Evolutionary conservation across 768 basidiomycete species (phyloP).

Genomic region (Lentinula raphanica): DNA sequence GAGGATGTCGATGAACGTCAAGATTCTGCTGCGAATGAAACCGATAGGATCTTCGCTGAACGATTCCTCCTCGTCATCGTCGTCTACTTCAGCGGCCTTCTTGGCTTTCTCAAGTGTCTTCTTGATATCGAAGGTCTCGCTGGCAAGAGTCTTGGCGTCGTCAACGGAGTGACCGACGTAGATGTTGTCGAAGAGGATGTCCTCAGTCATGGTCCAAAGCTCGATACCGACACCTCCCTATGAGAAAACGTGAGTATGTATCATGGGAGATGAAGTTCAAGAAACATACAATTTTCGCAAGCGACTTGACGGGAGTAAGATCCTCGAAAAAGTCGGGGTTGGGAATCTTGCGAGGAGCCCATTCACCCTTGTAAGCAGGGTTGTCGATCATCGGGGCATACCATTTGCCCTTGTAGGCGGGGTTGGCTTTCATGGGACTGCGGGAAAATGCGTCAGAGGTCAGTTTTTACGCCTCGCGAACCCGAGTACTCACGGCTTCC

Average conservation of each 20-base stretch:
- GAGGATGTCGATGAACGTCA: slow-evolving; percentile 75
- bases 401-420: slow-evolving; percentile 98
- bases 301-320: slow-evolving; percentile 67
- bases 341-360: slow-evolving; percentile 85
- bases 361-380: slow-evolving; percentile 94
- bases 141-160: slow-evolving; percentile 79
- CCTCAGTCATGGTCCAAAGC: slow-evolving; percentile 99
- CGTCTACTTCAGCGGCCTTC: slow-evolving; percentile 49
- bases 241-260: neutral
- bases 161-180: slow-evolving; percentile 87
- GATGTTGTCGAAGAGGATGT: slow-evolving; percentile 90
- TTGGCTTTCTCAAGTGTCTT: slow-evolving; percentile 68
- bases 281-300: slow-evolving; percentile 73
- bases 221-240: slow-evolving; percentile 95
- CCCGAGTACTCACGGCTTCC: slow-evolving; percentile 66
- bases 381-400: slow-evolving; percentile 91
- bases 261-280: neutral
- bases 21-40: slow-evolving; percentile 73
- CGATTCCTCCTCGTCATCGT: slow-evolving; percentile 39
- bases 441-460: neutral
- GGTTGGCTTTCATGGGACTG: slow-evolving; percentile 86
- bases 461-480: too few species aligned
- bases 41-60: slow-evolving; percentile 74
- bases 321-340: slow-evolving; percentile 95
- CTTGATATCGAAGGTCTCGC: slow-evolving; percentile 91